Conservation (phyloP, 2,329 filamentous ascomycete genomes). For the Fusarium anguioides region DNA sequence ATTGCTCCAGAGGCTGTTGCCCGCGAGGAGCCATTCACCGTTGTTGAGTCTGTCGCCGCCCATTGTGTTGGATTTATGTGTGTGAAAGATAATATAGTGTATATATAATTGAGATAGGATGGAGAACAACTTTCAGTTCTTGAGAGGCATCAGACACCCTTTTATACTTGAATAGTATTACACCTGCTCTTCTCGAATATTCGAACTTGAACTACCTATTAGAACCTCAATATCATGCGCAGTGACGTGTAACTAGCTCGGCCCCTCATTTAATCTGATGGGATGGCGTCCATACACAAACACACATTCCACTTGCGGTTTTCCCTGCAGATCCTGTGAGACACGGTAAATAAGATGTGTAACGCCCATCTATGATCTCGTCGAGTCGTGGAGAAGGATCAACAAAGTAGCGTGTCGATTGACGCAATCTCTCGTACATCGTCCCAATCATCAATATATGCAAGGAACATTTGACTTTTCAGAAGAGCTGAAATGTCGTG, state of each 20-base stretch:
- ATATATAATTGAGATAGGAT: neutral
- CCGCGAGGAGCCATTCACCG: slow-evolving; percentile 18
- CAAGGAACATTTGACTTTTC: neutral
- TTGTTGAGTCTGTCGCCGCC: slow-evolving; percentile 4
- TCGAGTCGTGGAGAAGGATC: neutral
- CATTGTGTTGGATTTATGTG: neutral
- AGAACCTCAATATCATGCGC: neutral
- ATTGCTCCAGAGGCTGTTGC: slow-evolving; percentile 14
- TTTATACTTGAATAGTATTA: neutral
- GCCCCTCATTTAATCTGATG: neutral
- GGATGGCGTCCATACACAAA: neutral
- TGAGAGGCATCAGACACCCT: neutral
- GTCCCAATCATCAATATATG: neutral
- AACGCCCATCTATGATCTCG: neutral
- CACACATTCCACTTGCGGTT: neutral
- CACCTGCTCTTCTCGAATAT: neutral
- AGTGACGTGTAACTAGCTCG: neutral
- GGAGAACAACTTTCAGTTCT: accelerated
- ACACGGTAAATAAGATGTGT: neutral
- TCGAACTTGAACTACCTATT: neutral
- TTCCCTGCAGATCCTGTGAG: neutral
- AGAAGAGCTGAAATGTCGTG: neutral
- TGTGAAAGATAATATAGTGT: neutral
- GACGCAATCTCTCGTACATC: neutral
- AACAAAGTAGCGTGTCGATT: neutral